These are phyloP conservation scores for Stentor coeruleus DNA, from an alignment of 73 alveolate genomes.

Conservation along the genomic window DNA sequence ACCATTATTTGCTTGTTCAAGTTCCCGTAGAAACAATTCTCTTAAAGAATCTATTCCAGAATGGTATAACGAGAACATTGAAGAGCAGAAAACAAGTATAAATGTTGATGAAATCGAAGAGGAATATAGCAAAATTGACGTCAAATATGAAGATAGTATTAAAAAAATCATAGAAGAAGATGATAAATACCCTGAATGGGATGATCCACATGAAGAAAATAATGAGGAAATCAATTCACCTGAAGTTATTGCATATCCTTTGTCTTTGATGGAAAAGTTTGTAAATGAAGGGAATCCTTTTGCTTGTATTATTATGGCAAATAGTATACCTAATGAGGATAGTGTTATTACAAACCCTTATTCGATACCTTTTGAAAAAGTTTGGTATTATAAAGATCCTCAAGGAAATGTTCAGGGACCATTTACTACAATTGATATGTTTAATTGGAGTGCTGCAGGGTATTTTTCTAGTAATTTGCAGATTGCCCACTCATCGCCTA, in stretches of 20 bases:
- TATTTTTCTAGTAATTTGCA: slow-evolving; percentile 21
- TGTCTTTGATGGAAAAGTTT: not conserved
- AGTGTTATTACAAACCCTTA: not conserved
- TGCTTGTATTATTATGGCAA: not conserved
- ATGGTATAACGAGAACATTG: not conserved
- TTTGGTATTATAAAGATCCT: slow-evolving; percentile 31
- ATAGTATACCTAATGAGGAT: slow-evolving; percentile 4
- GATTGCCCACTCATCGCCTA: slow-evolving; percentile 23
- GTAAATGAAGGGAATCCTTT: slow-evolving; percentile 12
- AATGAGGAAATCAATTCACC: too few relatives aligned
- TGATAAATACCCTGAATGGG: slow-evolving; percentile 20
- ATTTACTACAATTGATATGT: slow-evolving; percentile 21
- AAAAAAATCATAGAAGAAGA: slow-evolving; percentile 9
- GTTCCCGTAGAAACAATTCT: not conserved
- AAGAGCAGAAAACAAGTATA: not conserved
- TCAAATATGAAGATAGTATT: not conserved
- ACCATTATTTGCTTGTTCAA: too few relatives aligned
- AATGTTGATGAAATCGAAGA: slow-evolving; percentile 18
- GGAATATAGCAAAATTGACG: slow-evolving; percentile 12
- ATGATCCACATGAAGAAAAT: not conserved
- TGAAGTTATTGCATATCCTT: not conserved
- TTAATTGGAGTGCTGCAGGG: slow-evolving; percentile 26
- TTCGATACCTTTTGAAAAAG: slow-evolving; percentile 25
- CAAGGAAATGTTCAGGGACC: slow-evolving; percentile 20
- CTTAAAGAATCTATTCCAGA: not conserved